Percentiles rank a stretch among this genome's conserved stretches.
Conservation (phyloP, 2,329 filamentous ascomycete species). For the Gliomastix tumulicola region DNA sequence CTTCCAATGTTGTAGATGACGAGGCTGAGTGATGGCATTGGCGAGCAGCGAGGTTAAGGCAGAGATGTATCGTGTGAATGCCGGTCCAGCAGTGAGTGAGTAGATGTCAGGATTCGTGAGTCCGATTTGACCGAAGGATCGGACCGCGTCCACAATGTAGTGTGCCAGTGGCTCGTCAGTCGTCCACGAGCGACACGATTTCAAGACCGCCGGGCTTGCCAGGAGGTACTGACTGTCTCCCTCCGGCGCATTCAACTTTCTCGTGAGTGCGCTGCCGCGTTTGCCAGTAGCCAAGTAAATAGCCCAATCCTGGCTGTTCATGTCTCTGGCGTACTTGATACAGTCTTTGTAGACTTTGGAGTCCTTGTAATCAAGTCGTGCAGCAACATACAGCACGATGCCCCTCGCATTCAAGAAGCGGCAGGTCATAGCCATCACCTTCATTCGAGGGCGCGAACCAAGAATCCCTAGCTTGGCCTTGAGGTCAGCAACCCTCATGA, state of each 20-base stretch:
- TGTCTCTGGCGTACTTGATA: slow-evolving; percentile 49
- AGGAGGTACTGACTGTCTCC: no score
- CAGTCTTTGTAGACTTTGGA: slow-evolving; percentile 54
- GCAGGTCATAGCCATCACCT: slow-evolving; percentile 49
- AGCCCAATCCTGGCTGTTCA: slow-evolving; percentile 49
- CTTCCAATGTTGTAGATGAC: slow-evolving; percentile 22
- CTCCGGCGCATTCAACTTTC: background rate
- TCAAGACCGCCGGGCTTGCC: background rate
- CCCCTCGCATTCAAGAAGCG: slow-evolving; percentile 50
- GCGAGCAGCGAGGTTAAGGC: slow-evolving; percentile 26
- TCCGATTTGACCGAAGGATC: slow-evolving; percentile 16
- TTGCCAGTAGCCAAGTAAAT: slow-evolving; percentile 44
- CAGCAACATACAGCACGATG: slow-evolving; percentile 49
- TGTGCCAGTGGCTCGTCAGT: slow-evolving; percentile 23
- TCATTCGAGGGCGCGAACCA: slow-evolving; percentile 52
- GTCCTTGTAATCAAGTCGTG: slow-evolving; percentile 41
- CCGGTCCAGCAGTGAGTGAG: slow-evolving; percentile 23
- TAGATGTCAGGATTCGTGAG: slow-evolving; percentile 29
- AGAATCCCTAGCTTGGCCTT: slow-evolving; percentile 50
- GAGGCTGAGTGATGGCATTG: slow-evolving; percentile 20
- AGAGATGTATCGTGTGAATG: slow-evolving; percentile 28
- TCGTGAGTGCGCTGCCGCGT: slow-evolving; percentile 6
- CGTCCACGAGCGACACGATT: slow-evolving; percentile 15
- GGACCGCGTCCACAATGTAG: slow-evolving; percentile 20
- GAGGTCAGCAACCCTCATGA: slow-evolving; percentile 51